Evolutionary conservation across 2,329 filamentous ascomycete genomes (phyloP), one percentile per base, ranked within the genome.

Genomic region (Ceratocystis alfenasii): DNA sequence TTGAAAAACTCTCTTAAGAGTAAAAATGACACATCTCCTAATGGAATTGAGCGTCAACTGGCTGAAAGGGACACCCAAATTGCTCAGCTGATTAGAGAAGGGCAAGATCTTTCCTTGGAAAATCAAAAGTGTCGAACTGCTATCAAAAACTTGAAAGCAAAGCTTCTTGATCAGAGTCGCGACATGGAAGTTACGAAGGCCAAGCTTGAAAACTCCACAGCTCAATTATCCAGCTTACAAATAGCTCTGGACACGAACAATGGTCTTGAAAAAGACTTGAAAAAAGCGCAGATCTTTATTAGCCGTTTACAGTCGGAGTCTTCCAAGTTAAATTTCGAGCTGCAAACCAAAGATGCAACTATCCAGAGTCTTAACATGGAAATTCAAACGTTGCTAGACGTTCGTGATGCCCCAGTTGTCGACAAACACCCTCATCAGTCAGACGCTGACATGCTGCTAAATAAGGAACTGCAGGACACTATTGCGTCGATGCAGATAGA

Each of bases 21-120:
- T 5, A 85, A 84, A 1, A 77, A 81, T n/a, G 77, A 80, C 28
- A 84, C 87, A 0, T 77, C 82, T 1, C 73, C 83, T 0, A 87
- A 87, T 5, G 89, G 86, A 66, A 66, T 80, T 1, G 89, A 95
- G 69, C 89, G 87, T 74, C 91, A 89, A 72, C 74, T 97, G 15
- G 88, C 90, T 0, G 91, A 95, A 71, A 95, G 91, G 72, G 92
- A 97, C 71, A 87, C 93, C 71, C 89, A 89, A 73, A 95, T 97
- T 71, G 90, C 92, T 2, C 78, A 92, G 60, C 78, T 99, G 12
- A 88, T 99, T 80, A 87, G 95, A 70, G 94, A 99, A 77, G 94
- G 95, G 0, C 89, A 94, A 71, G 91, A 88, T 70, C 80, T 97
- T 7, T 92, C 90, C 1, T 89, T 87, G 70, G 88, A 84, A 0